Base-by-base conservation (phyloP, 78 protist genomes). In the Capsaspora owczarzaki region DNA sequence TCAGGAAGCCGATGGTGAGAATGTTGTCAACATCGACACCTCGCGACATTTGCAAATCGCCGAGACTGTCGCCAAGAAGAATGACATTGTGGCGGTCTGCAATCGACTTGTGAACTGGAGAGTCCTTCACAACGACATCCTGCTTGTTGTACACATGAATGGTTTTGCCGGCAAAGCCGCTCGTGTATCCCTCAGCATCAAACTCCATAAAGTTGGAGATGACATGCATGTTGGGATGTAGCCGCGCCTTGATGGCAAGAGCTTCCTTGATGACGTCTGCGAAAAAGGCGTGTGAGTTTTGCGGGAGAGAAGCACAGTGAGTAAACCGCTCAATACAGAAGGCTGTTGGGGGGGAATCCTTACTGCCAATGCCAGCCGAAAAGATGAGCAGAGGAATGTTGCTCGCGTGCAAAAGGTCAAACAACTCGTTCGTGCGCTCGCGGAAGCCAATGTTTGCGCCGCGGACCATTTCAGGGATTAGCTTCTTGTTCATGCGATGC, bases 121-220 rank as follows among this genome's bases (percentile, higher is more conserved):
- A 29, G 60, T 53, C 77, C 27, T 40, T 60, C 43, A 83, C 76
- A 35, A 82, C 12, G 23, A 25, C 12, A 1, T 70, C 87, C 31
- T 68, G 19, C 77, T 83, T 83, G 77, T 83, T 83, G 61, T 76
- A 49, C 37, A 76, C 87, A 40, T 83, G 87, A 42, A 83, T 74
- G 25, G 19, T 51, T 33, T 38, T 35, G 25, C 79, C 87, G 61
- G 14, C 19, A 22, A 47, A 78, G 25, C 60, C 84, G 14, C 33
- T 35, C 25, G 46, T 12, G 60, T 63, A 43, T 47, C 46, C 78
- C 0, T 61, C 31, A 6, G 16, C 85, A 49, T 74, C 71, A 19
- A 71, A 82, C 37, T 4, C 19, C 68, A 82, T 82, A 12, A 25
- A 44, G 77, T 82, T 82, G 72, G 85, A 46, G 19, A 82, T 27